Conservation (phyloP, 164 flowering plant genomes). For the Litsea cubeba region DNA sequence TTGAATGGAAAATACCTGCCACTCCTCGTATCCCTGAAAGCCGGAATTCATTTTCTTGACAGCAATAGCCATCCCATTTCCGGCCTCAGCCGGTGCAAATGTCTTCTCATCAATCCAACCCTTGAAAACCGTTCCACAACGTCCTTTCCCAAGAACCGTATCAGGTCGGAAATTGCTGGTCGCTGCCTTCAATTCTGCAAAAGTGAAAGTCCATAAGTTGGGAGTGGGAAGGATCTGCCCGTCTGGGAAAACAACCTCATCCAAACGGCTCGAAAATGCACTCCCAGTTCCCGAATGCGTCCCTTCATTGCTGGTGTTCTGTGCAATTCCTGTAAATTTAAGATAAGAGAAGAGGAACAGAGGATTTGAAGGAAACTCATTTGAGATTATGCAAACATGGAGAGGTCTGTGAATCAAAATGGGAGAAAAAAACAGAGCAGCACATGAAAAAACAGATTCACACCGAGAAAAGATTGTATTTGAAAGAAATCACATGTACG, state of each 20-base stretch:
- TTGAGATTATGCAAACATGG: no score
- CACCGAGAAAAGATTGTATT: no score
- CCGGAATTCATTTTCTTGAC: conserved; percentile 64
- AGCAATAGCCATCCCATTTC: conserved; percentile 55
- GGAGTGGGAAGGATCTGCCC: conserved; percentile 46
- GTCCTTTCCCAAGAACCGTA: conserved; percentile 54
- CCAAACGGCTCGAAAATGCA: conserved; percentile 1
- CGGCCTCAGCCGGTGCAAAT: conserved; percentile 36
- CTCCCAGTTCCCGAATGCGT: neutral
- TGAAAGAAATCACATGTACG: no score
- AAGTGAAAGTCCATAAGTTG: conserved; percentile 46
- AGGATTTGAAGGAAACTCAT: neutral
- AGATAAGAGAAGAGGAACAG: no score
- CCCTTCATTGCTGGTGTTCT: neutral
- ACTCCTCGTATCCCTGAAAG: conserved; percentile 56
- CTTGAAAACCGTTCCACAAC: conserved; percentile 63
- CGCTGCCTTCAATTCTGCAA: conserved; percentile 44
- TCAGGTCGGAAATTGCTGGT: conserved; percentile 53
- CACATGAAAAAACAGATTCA: no score
- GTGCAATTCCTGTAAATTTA: neutral
- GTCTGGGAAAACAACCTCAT: conserved; percentile 18
- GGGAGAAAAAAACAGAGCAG: no score
- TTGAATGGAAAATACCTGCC: conserved; percentile 44
- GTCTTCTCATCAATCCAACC: conserved; percentile 71
- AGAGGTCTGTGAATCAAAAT: no score